phyloP scores from a whole-genome alignment of 768 basidiomycete species.

The Pseudohyphozyma bogoriensis region DNA sequence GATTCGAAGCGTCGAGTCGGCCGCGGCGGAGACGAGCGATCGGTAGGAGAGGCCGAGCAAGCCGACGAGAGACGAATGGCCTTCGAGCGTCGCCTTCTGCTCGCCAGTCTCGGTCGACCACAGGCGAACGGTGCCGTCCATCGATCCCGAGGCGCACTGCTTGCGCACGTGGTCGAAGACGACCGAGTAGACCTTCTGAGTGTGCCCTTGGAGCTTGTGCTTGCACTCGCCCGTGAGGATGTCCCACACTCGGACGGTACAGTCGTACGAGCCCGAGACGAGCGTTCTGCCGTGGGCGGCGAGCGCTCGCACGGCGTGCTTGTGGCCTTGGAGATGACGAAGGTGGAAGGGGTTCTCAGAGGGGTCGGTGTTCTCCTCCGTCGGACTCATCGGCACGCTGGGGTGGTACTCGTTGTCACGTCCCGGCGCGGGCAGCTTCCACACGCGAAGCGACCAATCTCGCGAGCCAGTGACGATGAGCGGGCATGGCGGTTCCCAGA shows the following conservation, averaged over 20 bases:
- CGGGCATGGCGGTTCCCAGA: slow-evolving; percentile 56
- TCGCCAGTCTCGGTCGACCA: slow-evolving; percentile 80
- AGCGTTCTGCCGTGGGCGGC: slow-evolving; percentile 63
- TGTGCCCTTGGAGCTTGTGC: slow-evolving; percentile 74
- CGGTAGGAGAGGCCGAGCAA: slow-evolving; percentile 81
- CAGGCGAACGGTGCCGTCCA: slow-evolving; percentile 93
- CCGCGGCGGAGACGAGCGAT: slow-evolving; percentile 86
- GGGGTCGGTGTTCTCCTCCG: slow-evolving; percentile 36
- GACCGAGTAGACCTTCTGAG: slow-evolving; percentile 81
- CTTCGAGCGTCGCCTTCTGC: slow-evolving; percentile 67
- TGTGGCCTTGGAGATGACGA: slow-evolving; percentile 68
- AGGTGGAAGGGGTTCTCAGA: slow-evolving; percentile 82
- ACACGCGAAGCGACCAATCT: slow-evolving; percentile 57
- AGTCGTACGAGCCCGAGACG: slow-evolving; percentile 83
- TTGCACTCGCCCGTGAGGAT: slow-evolving; percentile 49
- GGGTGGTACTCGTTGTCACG: slow-evolving; percentile 66
- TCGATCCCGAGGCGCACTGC: slow-evolving; percentile 90
- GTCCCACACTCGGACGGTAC: slow-evolving; percentile 45
- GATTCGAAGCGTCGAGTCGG: slow-evolving; percentile 85
- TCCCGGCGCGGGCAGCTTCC: slow-evolving; percentile 56
- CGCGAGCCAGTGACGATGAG: slow-evolving; percentile 64
- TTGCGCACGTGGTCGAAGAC: slow-evolving; percentile 76
- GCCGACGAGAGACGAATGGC: slow-evolving; percentile 91
- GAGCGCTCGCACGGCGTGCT: slow-evolving; percentile 70
- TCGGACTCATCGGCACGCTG: slow-evolving; percentile 47